A percentile compares a stretch with the other conserved stretches of the same genome.
Conservation (phyloP, 1,284 basidiomycete genomes). For the Apiotrichum mycotoxinovorans region DNA sequence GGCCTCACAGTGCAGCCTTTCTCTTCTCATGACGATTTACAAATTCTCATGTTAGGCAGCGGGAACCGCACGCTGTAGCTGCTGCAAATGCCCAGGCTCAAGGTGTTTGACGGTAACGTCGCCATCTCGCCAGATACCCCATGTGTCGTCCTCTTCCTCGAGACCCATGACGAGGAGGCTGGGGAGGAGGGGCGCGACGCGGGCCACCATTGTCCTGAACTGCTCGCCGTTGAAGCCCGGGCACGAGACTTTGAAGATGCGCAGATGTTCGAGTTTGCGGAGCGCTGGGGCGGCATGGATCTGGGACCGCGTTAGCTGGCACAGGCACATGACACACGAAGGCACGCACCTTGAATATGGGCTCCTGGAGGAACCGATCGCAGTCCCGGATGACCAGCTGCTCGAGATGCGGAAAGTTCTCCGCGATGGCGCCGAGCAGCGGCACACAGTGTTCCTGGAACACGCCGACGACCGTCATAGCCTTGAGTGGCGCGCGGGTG, state of each 20-base stretch:
- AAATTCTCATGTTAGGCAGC: too few species aligned
- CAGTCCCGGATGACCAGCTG: not conserved
- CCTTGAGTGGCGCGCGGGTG: not conserved
- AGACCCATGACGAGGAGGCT: not conserved
- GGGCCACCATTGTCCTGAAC: not conserved
- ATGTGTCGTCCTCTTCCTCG: not conserved
- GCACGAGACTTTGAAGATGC: not conserved
- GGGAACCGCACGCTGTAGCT: not conserved
- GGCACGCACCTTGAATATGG: not conserved
- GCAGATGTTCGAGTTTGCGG: not conserved
- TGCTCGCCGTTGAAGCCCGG: not conserved
- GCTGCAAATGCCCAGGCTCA: not conserved
- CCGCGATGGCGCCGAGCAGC: not conserved
- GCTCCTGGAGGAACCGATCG: not conserved
- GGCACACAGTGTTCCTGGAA: not conserved
- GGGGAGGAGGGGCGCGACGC: not conserved
- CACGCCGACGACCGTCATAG: not conserved
- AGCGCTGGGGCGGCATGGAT: not conserved
- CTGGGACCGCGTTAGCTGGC: not conserved
- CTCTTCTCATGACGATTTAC: too few species aligned
- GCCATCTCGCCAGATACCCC: not conserved
- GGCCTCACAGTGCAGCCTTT: too few species aligned
- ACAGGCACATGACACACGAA: too few species aligned
- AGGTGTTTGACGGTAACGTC: not conserved
- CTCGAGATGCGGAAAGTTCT: not conserved